Evolutionary conservation across 2,329 filamentous ascomycete genomes (phyloP), one percentile per base, ranked within the genome.

Genomic region (Clarireedia paspali): DNA sequence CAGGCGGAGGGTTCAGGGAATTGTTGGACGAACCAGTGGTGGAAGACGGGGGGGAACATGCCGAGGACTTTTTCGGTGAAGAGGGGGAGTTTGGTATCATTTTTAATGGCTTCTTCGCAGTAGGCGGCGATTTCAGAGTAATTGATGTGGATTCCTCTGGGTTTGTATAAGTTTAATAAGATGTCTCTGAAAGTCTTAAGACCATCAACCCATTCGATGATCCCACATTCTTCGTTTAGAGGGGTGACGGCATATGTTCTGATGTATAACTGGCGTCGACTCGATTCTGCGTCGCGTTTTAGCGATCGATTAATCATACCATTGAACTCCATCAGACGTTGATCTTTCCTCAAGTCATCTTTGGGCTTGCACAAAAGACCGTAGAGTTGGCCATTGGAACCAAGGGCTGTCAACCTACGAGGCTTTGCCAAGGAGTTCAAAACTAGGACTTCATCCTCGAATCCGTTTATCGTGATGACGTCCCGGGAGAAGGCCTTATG

Each of bases 261-360:
- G 72, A 99, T 96, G 70, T 95, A 95, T 55, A 99, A 79, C 62
- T 94, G 88, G 15, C 94, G 83, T 69, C 89, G 88, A 71, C 89
- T 95, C 15, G 91, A 89, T 68, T 96, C 91, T 2, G 91, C 85
- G 66, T 97, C 91, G 59, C 88, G 85, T 68, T 96, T 96, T 56
- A 99, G 74, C 2, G 92, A 90, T 57, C 94, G 82, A 70, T 99
- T 99, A 75, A 99, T 97, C 82, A 97, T 94, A 47, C 87, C 85
- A 70, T 97, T 99, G 77, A 99, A 99, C 69, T 99, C 95, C 91
- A 99, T 99, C 20, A 99, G 83, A 51, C 94, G 89, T 70, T 97
- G 92, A 66, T 99, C 95, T 63, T 95, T 99, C 50, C 94, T 87
- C 24, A 99, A 80, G 70, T 99, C 95, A 69, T 99, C 94, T 70